phyloP scores from a whole-genome alignment of 345 rosid genomes.

The Hibiscus mutabilis region DNA sequence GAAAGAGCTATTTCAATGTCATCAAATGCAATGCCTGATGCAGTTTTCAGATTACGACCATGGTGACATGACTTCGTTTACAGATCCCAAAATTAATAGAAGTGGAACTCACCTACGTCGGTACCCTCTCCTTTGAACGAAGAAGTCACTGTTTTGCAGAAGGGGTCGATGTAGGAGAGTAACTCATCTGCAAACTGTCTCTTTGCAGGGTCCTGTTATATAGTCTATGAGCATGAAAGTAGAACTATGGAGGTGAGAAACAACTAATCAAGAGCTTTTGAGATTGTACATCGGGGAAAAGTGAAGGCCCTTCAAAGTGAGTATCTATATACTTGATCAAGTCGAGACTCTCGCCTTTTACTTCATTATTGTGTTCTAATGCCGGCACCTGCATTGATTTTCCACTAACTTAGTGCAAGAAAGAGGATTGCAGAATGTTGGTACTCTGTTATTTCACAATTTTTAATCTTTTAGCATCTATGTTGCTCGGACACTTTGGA shows the following conservation, averaged over 20 bases:
- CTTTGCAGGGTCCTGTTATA: conserved; percentile 56
- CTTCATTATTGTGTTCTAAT: conserved; percentile 68
- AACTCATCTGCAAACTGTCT: conserved; percentile 66
- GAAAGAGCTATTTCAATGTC: conserved; percentile 58
- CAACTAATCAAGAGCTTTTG: not conserved
- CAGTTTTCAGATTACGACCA: not conserved
- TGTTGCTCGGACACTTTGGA: not conserved
- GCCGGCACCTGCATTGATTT: conserved; percentile 58
- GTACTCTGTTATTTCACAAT: conserved; percentile 18
- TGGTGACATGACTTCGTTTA: not conserved
- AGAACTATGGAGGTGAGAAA: not conserved
- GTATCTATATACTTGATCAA: conserved; percentile 64
- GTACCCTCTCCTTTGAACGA: conserved; percentile 52
- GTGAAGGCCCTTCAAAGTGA: conserved; percentile 77
- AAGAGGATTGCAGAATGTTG: not conserved
- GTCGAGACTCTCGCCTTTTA: conserved; percentile 62
- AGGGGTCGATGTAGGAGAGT: conserved; percentile 40
- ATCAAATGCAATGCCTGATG: conserved; percentile 59
- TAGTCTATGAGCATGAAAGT: not conserved
- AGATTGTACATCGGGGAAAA: conserved; percentile 51
- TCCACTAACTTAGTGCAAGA: not conserved
- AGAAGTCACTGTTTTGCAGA: conserved; percentile 23
- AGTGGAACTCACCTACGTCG: conserved; percentile 31
- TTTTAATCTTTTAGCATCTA: not conserved
- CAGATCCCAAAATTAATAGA: conserved; percentile 1